phyloP scores from a whole-genome alignment of 2,329 filamentous ascomycete species.

The Cercospora janseana region DNA sequence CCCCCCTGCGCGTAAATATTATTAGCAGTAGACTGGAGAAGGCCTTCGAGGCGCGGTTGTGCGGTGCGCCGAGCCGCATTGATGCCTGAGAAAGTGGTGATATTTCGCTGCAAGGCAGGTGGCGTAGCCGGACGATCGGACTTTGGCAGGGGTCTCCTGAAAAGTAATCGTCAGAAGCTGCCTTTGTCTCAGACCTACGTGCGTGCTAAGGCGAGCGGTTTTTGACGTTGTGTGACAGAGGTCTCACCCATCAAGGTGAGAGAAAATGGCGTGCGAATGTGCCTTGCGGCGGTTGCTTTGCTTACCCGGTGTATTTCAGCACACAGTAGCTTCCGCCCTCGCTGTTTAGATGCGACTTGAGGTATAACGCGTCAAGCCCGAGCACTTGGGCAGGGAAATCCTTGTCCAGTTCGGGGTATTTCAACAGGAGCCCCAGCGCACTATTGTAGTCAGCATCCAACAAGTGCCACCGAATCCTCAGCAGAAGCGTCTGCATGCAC shows the following conservation, averaged over 20 bases:
- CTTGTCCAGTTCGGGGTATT: conserved; percentile 66
- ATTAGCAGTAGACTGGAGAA: conserved; percentile 74
- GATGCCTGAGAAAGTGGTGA: conserved; percentile 36
- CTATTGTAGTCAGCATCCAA: conserved; percentile 83
- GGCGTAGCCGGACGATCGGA: conserved; percentile 34
- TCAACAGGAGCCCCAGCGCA: conserved; percentile 76
- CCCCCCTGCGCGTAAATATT: conserved; percentile 71
- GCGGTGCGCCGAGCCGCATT: conserved; percentile 36
- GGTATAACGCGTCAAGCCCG: conserved; percentile 82
- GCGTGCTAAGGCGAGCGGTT: too few relatives aligned
- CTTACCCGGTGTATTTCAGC: conserved; percentile 68
- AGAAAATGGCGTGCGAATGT: too few relatives aligned
- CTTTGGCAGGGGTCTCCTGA: conserved; percentile 39
- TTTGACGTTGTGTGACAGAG: too few relatives aligned
- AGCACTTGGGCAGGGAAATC: conserved; percentile 43
- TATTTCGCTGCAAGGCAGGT: conserved; percentile 37
- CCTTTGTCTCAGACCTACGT: too few relatives aligned
- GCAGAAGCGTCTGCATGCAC: conserved; percentile 67
- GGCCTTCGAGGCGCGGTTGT: conserved; percentile 58
- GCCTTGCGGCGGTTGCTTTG: too few relatives aligned
- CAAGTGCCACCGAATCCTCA: conserved; percentile 87
- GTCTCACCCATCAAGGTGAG: too few relatives aligned
- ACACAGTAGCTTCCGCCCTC: conserved; percentile 66
- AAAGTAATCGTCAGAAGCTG: too few relatives aligned
- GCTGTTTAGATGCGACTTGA: conserved; percentile 62